These are phyloP conservation scores for Davidsoniella neocaledoniae DNA, from an alignment of 2,329 filamentous ascomycete genomes.

Conservation along the genomic window DNA sequence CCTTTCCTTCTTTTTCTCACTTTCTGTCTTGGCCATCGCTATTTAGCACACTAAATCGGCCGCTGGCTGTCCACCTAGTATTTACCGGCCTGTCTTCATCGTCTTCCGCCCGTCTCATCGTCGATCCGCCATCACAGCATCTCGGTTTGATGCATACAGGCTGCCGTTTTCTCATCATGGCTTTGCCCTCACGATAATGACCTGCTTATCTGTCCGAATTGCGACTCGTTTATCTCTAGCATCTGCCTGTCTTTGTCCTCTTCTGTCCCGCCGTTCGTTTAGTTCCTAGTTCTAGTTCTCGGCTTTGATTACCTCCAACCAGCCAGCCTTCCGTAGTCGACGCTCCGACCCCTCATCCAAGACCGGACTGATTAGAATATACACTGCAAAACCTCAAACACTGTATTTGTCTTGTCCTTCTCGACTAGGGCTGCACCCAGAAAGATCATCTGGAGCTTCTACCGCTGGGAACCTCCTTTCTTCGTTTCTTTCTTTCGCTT, in stretches of 20 bases:
- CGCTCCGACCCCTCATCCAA: too few species aligned
- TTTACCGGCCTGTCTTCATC: not conserved
- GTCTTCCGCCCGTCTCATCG: too few species aligned
- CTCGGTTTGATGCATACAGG: slow-evolving; percentile 3
- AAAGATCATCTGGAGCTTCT: not conserved
- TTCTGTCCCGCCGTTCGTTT: not conserved
- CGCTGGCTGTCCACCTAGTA: not conserved
- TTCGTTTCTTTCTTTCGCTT: too few species aligned
- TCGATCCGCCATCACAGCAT: not conserved
- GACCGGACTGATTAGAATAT: too few species aligned
- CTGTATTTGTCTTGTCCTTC: too few species aligned
- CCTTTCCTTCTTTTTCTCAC: not conserved
- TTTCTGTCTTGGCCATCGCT: not conserved
- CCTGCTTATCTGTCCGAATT: slow-evolving; percentile 1
- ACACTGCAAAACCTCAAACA: too few species aligned
- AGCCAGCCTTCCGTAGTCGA: not conserved
- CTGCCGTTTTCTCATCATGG: slow-evolving; percentile 7
- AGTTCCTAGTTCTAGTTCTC: not conserved
- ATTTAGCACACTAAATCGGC: not conserved
- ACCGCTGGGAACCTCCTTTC: not conserved
- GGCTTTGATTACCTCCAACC: not conserved
- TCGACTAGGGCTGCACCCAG: too few species aligned
- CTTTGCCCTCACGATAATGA: slow-evolving; percentile 11
- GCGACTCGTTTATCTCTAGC: slow-evolving; percentile 12
- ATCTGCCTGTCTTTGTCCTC: not conserved